Conservation (phyloP, 257 asterid species). For the Fraxinus pennsylvanica region DNA sequence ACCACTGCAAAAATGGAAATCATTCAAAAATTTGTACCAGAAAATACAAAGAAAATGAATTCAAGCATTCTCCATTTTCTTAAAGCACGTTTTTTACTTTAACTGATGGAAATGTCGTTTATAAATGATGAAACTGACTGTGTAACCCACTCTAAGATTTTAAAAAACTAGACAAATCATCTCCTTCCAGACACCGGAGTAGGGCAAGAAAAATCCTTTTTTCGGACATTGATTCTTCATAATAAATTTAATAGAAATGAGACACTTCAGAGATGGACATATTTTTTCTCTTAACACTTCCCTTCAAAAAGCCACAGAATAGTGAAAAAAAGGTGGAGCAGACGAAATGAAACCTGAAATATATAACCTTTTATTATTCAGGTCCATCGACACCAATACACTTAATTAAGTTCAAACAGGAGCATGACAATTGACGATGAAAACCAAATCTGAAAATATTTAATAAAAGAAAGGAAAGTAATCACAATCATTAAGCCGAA, state of each 20-base stretch:
- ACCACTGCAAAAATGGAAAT: slow-evolving; percentile 59
- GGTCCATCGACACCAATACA: background rate
- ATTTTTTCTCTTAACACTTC: background rate
- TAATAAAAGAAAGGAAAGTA: slow-evolving; percentile 4
- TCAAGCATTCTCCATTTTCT: background rate
- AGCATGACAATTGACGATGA: background rate
- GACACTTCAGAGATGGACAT: background rate
- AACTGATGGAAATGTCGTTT: background rate
- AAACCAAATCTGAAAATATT: slow-evolving; percentile 1
- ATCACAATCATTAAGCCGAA: slow-evolving; percentile 3
- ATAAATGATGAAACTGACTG: background rate
- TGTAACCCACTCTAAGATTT: background rate
- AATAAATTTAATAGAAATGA: background rate
- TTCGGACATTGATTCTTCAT: background rate
- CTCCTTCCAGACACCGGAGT: background rate
- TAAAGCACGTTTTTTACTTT: background rate
- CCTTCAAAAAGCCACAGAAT: background rate
- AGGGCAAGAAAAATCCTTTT: background rate
- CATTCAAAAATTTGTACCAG: background rate
- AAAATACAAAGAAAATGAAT: background rate
- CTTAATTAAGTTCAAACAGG: background rate
- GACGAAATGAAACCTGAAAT: background rate
- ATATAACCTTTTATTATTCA: too few species aligned
- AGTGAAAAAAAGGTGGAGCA: background rate
- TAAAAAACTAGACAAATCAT: too few species aligned